Evolutionary conservation across 2,329 filamentous ascomycete genomes (phyloP).

Genomic region (Cephalotrichum gorgonifer): DNA sequence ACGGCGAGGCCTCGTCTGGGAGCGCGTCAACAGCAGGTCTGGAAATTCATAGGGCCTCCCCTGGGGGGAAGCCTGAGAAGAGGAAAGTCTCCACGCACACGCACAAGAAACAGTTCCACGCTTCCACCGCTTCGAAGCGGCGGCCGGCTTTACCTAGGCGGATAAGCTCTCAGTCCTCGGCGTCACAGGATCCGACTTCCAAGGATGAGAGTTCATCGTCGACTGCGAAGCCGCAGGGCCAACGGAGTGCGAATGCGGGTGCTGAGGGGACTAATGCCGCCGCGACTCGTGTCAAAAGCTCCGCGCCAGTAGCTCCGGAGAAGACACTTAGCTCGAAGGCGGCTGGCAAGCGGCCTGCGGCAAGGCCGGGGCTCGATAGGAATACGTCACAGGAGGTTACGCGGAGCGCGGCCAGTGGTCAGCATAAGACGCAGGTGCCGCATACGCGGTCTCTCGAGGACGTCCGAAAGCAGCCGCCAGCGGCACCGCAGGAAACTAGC

Average conservation of each 20-base stretch:
- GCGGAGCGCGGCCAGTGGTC: background rate
- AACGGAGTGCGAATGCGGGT: too few relatives aligned
- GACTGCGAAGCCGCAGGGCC: too few relatives aligned
- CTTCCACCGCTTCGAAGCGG: constrained; percentile 30
- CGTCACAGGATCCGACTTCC: constrained; percentile 19
- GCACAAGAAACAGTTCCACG: constrained; percentile 24
- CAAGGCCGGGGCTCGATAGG: background rate
- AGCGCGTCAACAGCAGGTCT: constrained; percentile 23
- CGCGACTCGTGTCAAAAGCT: background rate
- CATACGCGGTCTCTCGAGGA: constrained; percentile 2
- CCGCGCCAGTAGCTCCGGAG: background rate
- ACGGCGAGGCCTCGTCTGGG: constrained; percentile 27
- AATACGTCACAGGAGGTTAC: background rate
- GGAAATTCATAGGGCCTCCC: constrained; percentile 17
- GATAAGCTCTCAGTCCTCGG: constrained; percentile 35
- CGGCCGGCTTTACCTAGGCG: constrained; percentile 34
- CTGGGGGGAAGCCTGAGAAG: constrained; percentile 14
- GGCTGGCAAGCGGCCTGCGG: constrained; percentile 34
- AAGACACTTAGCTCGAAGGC: constrained; percentile 29
- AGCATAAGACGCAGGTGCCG: background rate
- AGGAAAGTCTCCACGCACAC: background rate
- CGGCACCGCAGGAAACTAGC: background rate
- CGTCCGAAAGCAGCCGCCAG: background rate
- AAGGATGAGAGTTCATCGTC: constrained; percentile 28
- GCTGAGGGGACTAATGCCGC: background rate